Base-by-base conservation (phyloP, 140 eudicot species). In the Oenanthe javanica region DNA sequence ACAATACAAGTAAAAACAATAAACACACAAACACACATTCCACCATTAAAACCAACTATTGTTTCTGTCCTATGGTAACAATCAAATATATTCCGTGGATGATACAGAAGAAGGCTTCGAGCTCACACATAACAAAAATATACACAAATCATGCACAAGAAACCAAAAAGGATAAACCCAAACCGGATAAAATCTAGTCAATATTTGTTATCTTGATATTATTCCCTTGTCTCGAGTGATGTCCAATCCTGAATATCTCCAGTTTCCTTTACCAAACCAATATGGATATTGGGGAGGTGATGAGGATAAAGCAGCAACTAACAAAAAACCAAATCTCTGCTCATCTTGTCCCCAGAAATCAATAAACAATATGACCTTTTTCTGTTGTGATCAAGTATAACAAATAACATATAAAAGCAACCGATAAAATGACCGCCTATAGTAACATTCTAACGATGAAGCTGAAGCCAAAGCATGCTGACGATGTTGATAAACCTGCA, bases 241-340 rank as follows among this genome's bases (percentile, higher is more conserved):
- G 38, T 23, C 59, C 14, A 76, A 16, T 75, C 79, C 79, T 51
- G 54, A 55, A 77, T 4, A 36, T 77, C 70, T 77, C 63, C 59
- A 40, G 27, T 59, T 38, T 42, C 55, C 43, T 59, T 23, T 43
- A 49, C 48, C 14, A 78, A 61, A 63, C 81, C 67, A 61, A n/a
- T 43, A 63, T 61, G 67, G 73, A 23, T 52, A n/a, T 7, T 4
- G 42, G 25, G 64, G 47, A 21, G 55, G 64, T 9, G 52, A 75
- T 5, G 71, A 46, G 78, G 7, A 2, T 75, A 82, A 63, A 45
- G 79, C 79, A 85, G 85, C 79, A 81, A 77, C 81, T 31, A 50
- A 66, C 66, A 78, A 82, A 85, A 75, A 79, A 18, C 16, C 48
- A 42, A 55, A 51, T 73, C 66, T 59, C 85, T 52, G 76, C 77